phyloP scores from a whole-genome alignment of 2,329 filamentous ascomycete species.

The Aspergillus sp. region DNA sequence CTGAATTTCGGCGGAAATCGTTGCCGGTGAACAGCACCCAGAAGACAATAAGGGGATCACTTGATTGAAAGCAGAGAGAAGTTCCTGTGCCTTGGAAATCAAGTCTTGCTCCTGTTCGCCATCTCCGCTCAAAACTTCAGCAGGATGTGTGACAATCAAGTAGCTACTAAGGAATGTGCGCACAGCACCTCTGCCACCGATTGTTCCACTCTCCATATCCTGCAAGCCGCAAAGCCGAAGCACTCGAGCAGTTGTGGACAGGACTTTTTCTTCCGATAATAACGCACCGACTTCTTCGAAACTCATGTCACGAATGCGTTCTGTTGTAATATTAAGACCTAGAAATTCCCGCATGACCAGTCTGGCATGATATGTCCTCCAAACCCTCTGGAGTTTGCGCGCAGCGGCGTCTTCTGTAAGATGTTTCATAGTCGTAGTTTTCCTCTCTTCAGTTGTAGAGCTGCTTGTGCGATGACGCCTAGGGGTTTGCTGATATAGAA shows the following conservation, averaged over 20 bases:
- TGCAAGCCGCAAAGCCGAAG: slow-evolving; percentile 58
- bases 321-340: slow-evolving; percentile 53
- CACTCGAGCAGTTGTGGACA: slow-evolving; percentile 54
- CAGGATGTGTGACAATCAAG: slow-evolving; percentile 61
- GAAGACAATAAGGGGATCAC: slow-evolving; percentile 51
- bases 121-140: slow-evolving; percentile 60
- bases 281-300: slow-evolving; percentile 61
- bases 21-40: slow-evolving; percentile 36
- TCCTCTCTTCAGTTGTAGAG: slow-evolving; percentile 45
- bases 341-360: slow-evolving; percentile 52
- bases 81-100: slow-evolving; percentile 59
- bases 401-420: slow-evolving; percentile 56
- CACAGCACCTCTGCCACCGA: slow-evolving; percentile 53
- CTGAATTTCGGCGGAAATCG: slow-evolving; percentile 50
- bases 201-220: slow-evolving; percentile 50
- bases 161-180: slow-evolving; percentile 65
- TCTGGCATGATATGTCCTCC: slow-evolving; percentile 53
- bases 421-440: slow-evolving; percentile 36
- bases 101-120: slow-evolving; percentile 64
- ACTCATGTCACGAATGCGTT: slow-evolving; percentile 50
- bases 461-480: slow-evolving; percentile 55
- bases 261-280: slow-evolving; percentile 55
- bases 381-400: slow-evolving; percentile 58
- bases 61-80: slow-evolving; percentile 58
- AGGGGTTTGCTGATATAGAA: slow-evolving; percentile 47